Percentiles rank a stretch among this genome's conserved stretches.
Conservation (phyloP, 306 rosid genomes). For the Inga leiocalycina region DNA sequence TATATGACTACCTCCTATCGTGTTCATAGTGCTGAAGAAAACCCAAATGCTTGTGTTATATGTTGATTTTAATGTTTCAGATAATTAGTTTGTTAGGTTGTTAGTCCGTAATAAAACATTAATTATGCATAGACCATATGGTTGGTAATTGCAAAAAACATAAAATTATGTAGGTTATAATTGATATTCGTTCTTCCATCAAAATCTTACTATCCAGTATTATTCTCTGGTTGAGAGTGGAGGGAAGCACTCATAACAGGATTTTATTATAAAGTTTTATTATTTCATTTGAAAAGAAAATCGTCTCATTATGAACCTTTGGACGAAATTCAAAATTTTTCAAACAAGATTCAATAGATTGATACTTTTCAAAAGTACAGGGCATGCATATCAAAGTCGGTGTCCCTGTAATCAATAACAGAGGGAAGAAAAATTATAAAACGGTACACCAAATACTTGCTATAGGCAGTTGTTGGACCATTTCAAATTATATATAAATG, state of each 20-base stretch:
- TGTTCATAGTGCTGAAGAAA: conserved; percentile 56
- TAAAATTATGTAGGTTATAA: conserved; percentile 2
- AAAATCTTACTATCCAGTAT: no score
- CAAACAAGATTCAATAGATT: no score
- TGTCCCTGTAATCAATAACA: no score
- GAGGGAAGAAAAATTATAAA: no score
- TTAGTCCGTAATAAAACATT: background rate
- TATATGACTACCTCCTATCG: conserved; percentile 33
- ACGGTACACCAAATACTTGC: no score
- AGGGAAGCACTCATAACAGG: no score
- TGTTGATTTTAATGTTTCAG: conserved; percentile 35
- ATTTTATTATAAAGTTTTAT: background rate
- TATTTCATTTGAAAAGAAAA: background rate
- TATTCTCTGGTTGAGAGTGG: no score
- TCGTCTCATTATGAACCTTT: background rate
- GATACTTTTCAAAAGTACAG: no score
- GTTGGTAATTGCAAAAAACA: background rate
- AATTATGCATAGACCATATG: background rate
- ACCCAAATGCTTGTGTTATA: conserved; percentile 75
- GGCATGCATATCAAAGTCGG: no score
- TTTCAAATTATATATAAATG: no score
- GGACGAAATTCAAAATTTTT: background rate
- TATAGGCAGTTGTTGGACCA: no score
- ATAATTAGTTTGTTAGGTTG: background rate
- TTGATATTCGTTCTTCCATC: background rate